A percentile compares a stretch with the other conserved stretches of the same genome.
Evolutionary conservation across 495 filamentous ascomycete genomes (phyloP).

Genomic region (Penicillium cosmopolitanum): DNA sequence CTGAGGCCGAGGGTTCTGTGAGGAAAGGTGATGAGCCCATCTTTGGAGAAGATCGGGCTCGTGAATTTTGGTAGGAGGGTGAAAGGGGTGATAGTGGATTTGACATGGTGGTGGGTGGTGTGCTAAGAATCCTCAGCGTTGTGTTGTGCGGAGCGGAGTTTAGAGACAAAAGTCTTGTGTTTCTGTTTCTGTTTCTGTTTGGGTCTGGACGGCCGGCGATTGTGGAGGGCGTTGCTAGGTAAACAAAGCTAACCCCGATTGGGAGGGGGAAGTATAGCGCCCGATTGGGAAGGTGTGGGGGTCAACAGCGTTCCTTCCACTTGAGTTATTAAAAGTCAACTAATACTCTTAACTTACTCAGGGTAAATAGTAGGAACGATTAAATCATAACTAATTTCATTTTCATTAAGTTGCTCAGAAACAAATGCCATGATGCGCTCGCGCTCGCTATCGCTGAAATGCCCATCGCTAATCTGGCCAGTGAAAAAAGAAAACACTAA

Average conservation of each 20-base stretch:
- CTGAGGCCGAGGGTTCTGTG: constrained; percentile 31
- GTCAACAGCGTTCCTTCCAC: not conserved
- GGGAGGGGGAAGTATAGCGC: constrained; percentile 25
- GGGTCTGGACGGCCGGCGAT: constrained; percentile 27
- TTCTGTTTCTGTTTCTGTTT: constrained; percentile 16
- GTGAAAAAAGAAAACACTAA: too few species aligned
- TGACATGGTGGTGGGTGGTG: constrained; percentile 38
- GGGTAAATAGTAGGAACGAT: not conserved
- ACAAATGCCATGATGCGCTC: constrained; percentile 4
- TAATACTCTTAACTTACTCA: not conserved
- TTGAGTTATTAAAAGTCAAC: not conserved
- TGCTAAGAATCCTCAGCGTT: too few species aligned
- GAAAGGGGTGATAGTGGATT: constrained; percentile 51
- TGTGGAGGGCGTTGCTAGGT: constrained; percentile 39
- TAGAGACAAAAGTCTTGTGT: not conserved
- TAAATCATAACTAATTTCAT: not conserved
- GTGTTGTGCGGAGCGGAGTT: constrained; percentile 3
- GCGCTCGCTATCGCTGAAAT: constrained; percentile 10
- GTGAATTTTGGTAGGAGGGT: constrained; percentile 47
- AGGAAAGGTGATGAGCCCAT: constrained; percentile 33
- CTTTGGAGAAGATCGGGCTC: constrained; percentile 40
- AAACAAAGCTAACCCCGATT: constrained; percentile 45
- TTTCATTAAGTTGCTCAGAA: not conserved
- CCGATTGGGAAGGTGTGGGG: not conserved
- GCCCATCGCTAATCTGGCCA: constrained; percentile 6